Percentiles rank a stretch among this genome's conserved stretches.
Conservation (phyloP, 1,284 basidiomycete genomes). For the Coniophora puteana region DNA sequence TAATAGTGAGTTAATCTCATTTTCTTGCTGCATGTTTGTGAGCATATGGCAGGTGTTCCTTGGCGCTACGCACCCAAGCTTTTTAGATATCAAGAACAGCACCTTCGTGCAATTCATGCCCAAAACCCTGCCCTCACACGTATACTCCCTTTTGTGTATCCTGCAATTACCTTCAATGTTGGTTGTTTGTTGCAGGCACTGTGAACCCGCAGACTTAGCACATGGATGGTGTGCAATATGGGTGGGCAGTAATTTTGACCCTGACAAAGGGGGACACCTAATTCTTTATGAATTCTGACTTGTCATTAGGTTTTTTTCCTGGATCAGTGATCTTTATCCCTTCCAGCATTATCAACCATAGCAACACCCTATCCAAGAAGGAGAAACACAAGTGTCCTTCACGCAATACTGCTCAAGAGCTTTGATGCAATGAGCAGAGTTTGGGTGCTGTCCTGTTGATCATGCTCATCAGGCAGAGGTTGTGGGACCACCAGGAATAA, state of each 20-base stretch:
- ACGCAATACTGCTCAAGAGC: constrained; percentile 13
- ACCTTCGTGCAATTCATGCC: too few species aligned
- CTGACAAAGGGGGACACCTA: constrained; percentile 7
- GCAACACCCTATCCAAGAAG: constrained; percentile 1
- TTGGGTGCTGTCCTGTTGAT: constrained; percentile 3
- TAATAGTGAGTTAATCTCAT: too few species aligned
- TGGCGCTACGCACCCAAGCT: too few species aligned
- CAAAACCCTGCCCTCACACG: too few species aligned
- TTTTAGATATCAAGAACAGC: too few species aligned
- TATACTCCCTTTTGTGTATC: too few species aligned
- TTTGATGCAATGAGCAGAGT: constrained; percentile 3
- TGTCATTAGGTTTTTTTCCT: constrained; percentile 10
- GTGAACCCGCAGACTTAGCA: background rate
- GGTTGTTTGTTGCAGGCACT: too few species aligned
- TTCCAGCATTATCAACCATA: constrained; percentile 7
- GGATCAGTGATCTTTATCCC: constrained; percentile 9
- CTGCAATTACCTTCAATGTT: too few species aligned
- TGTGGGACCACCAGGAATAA: background rate
- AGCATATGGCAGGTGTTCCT: too few species aligned
- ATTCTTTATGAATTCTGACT: constrained; percentile 8
- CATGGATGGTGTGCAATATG: constrained; percentile 7
- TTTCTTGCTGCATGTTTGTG: too few species aligned
- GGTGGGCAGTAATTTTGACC: constrained; percentile 5
- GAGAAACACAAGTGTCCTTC: constrained; percentile 8
- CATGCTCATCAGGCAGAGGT: background rate